phyloP scores from a whole-genome alignment of 257 asterid species.

The Cordia subcordata region DNA sequence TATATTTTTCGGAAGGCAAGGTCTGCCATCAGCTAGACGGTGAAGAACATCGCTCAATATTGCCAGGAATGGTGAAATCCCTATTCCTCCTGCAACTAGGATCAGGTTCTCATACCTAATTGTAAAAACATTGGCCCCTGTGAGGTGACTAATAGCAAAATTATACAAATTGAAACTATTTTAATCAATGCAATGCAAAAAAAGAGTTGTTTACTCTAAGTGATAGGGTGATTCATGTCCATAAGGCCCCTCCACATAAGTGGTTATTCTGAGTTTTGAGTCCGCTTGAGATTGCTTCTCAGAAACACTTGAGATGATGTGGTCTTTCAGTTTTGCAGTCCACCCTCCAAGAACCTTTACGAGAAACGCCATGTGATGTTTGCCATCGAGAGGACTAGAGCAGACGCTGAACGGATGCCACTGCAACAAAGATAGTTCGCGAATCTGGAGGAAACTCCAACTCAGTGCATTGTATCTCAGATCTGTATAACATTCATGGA shows the following conservation, averaged over 20 bases:
- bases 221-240: conserved; percentile 87
- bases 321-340: conserved; percentile 42
- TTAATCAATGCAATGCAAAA: no score
- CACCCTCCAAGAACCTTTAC: conserved; percentile 64
- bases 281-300: conserved; percentile 8
- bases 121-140: no score
- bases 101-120: conserved; percentile 76
- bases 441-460: conserved; percentile 60
- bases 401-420: conserved; percentile 79
- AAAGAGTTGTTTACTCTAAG: conserved; percentile 38
- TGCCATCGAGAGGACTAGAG: conserved; percentile 62
- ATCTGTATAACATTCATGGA: conserved; percentile 30
- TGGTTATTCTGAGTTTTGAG: conserved; percentile 37
- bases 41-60: conserved; percentile 76
- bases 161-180: no score
- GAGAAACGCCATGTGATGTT: conserved; percentile 44
- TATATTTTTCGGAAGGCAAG: conserved; percentile 60
- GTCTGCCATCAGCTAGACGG: conserved; percentile 42
- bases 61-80: conserved; percentile 83
- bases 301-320: conserved; percentile 22
- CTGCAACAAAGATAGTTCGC: conserved; percentile 60
- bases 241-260: conserved; percentile 82
- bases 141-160: no score
- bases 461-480: conserved; percentile 61
- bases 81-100: conserved; percentile 90